phyloP scores from a whole-genome alignment of 495 filamentous ascomycete genomes.

The Penicillium silybi region DNA sequence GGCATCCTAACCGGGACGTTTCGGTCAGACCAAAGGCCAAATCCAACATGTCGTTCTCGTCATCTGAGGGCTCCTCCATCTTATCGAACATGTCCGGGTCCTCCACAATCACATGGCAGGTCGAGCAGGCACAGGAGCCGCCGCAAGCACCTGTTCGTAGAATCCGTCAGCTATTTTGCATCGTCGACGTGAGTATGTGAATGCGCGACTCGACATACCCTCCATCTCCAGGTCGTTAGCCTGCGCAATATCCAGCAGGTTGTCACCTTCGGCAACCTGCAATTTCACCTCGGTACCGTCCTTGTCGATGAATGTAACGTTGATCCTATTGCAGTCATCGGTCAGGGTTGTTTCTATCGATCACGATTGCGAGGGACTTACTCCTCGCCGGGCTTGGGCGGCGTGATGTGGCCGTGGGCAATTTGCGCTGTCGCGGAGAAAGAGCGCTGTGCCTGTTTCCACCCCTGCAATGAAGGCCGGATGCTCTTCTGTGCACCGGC shows the following conservation, averaged over 20 bases:
- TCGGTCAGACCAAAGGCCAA: conserved; percentile 93
- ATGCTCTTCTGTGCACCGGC: conserved; percentile 3
- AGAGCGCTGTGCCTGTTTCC: conserved; percentile 39
- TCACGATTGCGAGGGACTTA: conserved; percentile 38
- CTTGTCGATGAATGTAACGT: conserved; percentile 92
- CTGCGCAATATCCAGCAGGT: conserved; percentile 91
- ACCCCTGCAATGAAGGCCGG: conserved; percentile 20
- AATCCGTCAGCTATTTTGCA: background rate
- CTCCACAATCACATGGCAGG: conserved; percentile 92
- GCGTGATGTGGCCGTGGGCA: conserved; percentile 72
- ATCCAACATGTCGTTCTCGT: conserved; percentile 99
- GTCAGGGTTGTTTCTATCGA: background rate
- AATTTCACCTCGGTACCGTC: conserved; percentile 72
- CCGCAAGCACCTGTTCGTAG: conserved; percentile 71
- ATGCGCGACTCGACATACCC: conserved; percentile 43
- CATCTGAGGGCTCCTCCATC: conserved; percentile 89
- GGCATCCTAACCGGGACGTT: conserved; percentile 92
- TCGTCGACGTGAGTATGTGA: background rate
- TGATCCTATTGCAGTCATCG: conserved; percentile 53
- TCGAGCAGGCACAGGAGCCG: conserved; percentile 93
- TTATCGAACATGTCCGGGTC: conserved; percentile 81
- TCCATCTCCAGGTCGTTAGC: conserved; percentile 97
- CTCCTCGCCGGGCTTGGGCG: conserved; percentile 94
- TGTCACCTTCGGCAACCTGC: conserved; percentile 80
- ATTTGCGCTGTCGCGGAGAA: conserved; percentile 63